Percentiles rank a stretch among this genome's conserved stretches.
Conservation (phyloP, 305 asterid species). For the Plantago coronopus region DNA sequence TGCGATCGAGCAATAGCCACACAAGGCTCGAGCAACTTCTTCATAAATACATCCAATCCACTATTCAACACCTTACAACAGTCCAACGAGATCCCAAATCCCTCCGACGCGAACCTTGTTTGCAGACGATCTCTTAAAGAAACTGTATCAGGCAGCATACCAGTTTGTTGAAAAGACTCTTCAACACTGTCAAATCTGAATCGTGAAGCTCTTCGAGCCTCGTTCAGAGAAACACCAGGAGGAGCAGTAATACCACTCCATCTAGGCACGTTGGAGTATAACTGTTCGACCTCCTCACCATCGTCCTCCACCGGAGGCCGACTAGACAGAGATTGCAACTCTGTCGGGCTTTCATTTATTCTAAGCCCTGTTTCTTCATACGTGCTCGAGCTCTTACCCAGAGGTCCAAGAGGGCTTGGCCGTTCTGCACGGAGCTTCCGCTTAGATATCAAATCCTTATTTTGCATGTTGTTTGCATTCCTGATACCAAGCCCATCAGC, state of each 20-base stretch:
- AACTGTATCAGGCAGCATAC: slow-evolving; percentile 54
- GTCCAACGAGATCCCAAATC: slow-evolving; percentile 58
- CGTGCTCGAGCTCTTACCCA: slow-evolving; percentile 66
- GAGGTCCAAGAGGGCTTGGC: slow-evolving; percentile 79
- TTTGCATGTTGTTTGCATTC: slow-evolving; percentile 45
- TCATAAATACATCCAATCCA: slow-evolving; percentile 58
- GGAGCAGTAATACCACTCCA: slow-evolving; percentile 74
- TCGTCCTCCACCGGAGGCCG: slow-evolving; percentile 73
- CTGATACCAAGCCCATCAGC: slow-evolving; percentile 37
- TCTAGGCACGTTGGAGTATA: slow-evolving; percentile 37
- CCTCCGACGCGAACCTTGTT: slow-evolving; percentile 60
- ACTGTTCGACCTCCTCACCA: slow-evolving; percentile 89
- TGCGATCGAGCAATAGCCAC: slow-evolving; percentile 40
- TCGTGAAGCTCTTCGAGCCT: slow-evolving; percentile 34
- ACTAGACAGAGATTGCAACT: slow-evolving; percentile 67
- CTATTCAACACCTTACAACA: slow-evolving; percentile 63
- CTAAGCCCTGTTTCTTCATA: slow-evolving; percentile 55
- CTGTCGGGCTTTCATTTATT: slow-evolving; percentile 63
- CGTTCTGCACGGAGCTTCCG: slow-evolving; percentile 56
- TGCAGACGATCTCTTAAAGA: slow-evolving; percentile 46
- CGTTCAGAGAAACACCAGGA: slow-evolving; percentile 44
- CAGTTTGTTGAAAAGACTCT: slow-evolving; percentile 36
- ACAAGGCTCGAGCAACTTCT: slow-evolving; percentile 71
- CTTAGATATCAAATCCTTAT: slow-evolving; percentile 45
- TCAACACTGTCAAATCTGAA: slow-evolving; percentile 12